A percentile compares a stretch with the other conserved stretches of the same genome.
Evolutionary conservation across 2,329 filamentous ascomycete genomes (phyloP).

Genomic region (Arthrobotrys sphaeroides): DNA sequence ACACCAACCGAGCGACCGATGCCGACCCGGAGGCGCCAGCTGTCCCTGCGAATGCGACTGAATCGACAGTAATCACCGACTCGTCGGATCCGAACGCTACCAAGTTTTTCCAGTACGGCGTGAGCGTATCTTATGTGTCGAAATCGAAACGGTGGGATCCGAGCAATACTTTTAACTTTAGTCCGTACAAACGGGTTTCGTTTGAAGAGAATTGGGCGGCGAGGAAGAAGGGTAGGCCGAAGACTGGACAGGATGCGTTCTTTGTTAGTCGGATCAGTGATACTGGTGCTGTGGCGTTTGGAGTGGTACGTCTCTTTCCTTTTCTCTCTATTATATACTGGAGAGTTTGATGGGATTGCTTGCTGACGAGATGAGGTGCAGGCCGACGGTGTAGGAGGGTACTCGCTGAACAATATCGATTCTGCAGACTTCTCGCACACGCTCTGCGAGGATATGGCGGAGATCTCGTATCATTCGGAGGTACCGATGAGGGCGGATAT

Average conservation of each 20-base stretch:
- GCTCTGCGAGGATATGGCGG: constrained; percentile 91
- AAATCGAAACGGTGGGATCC: constrained; percentile 76
- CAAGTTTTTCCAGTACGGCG: constrained; percentile 66
- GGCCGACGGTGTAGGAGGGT: constrained; percentile 94
- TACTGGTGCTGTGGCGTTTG: constrained; percentile 78
- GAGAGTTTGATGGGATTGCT: neutral
- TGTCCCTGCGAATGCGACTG: constrained; percentile 6
- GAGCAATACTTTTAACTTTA: constrained; percentile 77
- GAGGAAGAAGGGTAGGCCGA: constrained; percentile 72
- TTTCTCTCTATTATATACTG: neutral
- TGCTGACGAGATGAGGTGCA: constrained; percentile 26
- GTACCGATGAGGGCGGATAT: constrained; percentile 60
- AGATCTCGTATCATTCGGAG: constrained; percentile 72
- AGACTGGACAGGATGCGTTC: constrained; percentile 93
- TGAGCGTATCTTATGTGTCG: constrained; percentile 78
- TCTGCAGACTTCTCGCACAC: constrained; percentile 95
- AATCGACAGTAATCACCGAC: constrained; percentile 36
- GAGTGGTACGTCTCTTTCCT: constrained; percentile 66
- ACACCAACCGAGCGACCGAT: constrained; percentile 46
- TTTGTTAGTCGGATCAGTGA: constrained; percentile 85
- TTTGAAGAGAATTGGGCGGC: constrained; percentile 63
- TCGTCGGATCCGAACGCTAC: constrained; percentile 29
- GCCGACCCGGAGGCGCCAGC: constrained; percentile 18
- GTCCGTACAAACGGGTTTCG: constrained; percentile 69
- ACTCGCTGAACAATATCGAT: constrained; percentile 90